phyloP scores from a whole-genome alignment of 1,284 basidiomycete species.

The Peniophora sp. region DNA sequence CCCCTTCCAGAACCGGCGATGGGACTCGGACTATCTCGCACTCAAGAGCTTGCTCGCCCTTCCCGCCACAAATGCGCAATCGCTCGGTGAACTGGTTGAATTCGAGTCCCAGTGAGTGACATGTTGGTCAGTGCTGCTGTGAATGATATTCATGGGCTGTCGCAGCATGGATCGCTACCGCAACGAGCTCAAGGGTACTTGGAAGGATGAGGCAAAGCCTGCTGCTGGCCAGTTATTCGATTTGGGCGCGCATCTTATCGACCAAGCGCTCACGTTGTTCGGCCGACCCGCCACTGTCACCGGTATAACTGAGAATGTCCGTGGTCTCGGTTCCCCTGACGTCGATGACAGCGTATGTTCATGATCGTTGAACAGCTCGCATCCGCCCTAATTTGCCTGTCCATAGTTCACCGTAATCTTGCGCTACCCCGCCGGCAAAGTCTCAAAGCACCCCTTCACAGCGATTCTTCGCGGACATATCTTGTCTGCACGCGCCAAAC shows the following conservation, averaged over 20 bases:
- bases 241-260: conserved; percentile 64
- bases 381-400: neutral
- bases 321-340: conserved; percentile 52
- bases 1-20: conserved; percentile 77
- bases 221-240: conserved; percentile 55
- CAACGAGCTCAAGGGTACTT: conserved; percentile 54
- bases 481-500: conserved; percentile 56
- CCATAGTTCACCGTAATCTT: conserved; percentile 60
- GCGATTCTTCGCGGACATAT: conserved; percentile 64
- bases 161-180: conserved; percentile 73
- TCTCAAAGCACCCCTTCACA: conserved; percentile 49
- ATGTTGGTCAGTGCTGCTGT: no score
- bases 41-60: conserved; percentile 57
- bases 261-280: conserved; percentile 73
- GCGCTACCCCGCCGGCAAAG: conserved; percentile 39
- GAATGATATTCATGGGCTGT: neutral
- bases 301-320: conserved; percentile 60
- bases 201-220: conserved; percentile 56
- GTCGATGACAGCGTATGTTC: conserved; percentile 60
- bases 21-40: conserved; percentile 79
- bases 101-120: conserved; percentile 63
- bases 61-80: conserved; percentile 40
- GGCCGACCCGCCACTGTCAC: conserved; percentile 67
- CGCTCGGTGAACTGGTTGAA: conserved; percentile 60
- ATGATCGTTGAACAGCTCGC: conserved; percentile 4